Evolutionary conservation across 805 yeast genomes (phyloP).

Genomic region (Ogataea angusta): DNA sequence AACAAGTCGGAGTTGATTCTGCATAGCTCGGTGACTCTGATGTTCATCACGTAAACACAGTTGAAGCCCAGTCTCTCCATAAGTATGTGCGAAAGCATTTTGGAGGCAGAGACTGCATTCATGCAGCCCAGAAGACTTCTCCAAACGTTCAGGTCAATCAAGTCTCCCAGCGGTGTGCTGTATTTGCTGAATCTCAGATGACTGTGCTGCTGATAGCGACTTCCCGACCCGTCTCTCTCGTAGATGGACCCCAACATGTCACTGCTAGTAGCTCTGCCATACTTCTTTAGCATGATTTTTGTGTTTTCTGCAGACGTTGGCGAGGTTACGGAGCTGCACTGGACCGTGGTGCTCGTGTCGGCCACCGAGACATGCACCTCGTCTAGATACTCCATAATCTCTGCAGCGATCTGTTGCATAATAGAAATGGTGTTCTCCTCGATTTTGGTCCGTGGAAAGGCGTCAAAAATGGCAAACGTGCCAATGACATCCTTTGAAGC

Average conservation of each 20-base stretch:
- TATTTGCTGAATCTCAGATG: slow-evolving; percentile 41
- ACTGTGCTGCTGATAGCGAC: slow-evolving; percentile 51
- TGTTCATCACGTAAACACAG: slow-evolving; percentile 49
- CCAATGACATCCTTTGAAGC: slow-evolving; percentile 49
- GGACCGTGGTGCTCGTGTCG: background rate
- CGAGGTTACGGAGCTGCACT: slow-evolving; percentile 1
- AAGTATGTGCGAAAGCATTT: slow-evolving; percentile 37
- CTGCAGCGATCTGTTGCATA: slow-evolving; percentile 38
- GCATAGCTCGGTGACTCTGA: slow-evolving; percentile 46
- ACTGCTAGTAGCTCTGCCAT: slow-evolving; percentile 58
- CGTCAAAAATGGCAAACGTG: slow-evolving; percentile 55
- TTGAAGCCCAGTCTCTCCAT: slow-evolving; percentile 35
- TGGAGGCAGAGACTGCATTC: slow-evolving; percentile 45
- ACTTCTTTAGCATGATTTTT: slow-evolving; percentile 30
- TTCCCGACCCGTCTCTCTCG: slow-evolving; percentile 65
- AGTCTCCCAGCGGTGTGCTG: slow-evolving; percentile 25
- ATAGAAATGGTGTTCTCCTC: slow-evolving; percentile 33
- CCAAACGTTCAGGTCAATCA: slow-evolving; percentile 35
- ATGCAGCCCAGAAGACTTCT: slow-evolving; percentile 35
- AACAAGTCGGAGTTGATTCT: slow-evolving; percentile 40
- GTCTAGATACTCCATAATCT: slow-evolving; percentile 41
- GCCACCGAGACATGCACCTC: slow-evolving; percentile 25
- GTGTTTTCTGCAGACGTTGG: slow-evolving; percentile 12
- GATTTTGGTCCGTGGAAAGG: slow-evolving; percentile 37
- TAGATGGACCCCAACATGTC: slow-evolving; percentile 40